Conservation (phyloP, 306 rosid genomes). For the Gleditsia sinensis region DNA sequence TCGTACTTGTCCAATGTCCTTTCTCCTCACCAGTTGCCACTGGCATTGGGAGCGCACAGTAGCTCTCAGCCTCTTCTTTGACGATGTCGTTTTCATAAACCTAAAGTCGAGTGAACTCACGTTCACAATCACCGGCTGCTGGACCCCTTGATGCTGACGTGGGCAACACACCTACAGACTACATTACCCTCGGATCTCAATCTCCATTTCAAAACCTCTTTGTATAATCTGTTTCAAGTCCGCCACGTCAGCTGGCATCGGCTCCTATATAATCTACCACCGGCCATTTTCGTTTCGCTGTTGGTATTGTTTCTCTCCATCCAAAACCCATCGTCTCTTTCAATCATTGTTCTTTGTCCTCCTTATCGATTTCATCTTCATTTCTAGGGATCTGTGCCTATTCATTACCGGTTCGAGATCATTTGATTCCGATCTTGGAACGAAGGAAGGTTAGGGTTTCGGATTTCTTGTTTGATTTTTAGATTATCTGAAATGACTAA, state of each 20-base stretch:
- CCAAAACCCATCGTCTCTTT: not conserved
- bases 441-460: conserved; percentile 27
- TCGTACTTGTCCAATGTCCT: not conserved
- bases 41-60: not conserved
- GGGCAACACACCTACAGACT: conserved; percentile 27
- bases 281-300: not conserved
- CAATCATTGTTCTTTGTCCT: conserved; percentile 26
- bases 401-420: conserved; percentile 9
- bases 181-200: conserved; percentile 51
- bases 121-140: not conserved
- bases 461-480: not conserved
- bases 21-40: not conserved
- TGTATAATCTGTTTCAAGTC: conserved; percentile 50
- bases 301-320: conserved; percentile 38
- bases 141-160: conserved; percentile 43
- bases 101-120: too few species aligned
- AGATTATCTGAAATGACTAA: conserved; percentile 49
- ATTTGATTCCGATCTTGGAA: conserved; percentile 23
- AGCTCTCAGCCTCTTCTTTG: not conserved
- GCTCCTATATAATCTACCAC: conserved; percentile 33
- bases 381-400: not conserved
- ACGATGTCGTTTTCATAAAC: conserved; percentile 40
- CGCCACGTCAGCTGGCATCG: conserved; percentile 44
- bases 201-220: conserved; percentile 21
- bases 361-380: not conserved